phyloP scores from a whole-genome alignment of 352 stramenopile genomes.

The Phytopythium vexans region DNA sequence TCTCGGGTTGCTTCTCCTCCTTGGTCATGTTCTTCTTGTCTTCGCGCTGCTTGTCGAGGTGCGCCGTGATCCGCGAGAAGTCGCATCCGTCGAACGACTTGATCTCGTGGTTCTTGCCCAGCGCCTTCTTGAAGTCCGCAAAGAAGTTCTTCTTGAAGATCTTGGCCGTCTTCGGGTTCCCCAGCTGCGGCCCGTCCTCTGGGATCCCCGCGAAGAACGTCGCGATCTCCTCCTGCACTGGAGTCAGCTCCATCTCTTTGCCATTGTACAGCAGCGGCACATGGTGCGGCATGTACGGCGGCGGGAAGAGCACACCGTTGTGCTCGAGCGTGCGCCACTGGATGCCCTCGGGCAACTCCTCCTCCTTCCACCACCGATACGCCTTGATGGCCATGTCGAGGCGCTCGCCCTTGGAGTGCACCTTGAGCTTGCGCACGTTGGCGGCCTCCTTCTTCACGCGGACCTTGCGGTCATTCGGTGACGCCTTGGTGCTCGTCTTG shows the following conservation, averaged over 20 bases:
- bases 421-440: constrained; percentile 88
- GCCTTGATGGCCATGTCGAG: constrained; percentile 97
- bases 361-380: constrained; percentile 99
- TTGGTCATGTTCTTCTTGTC: constrained; percentile 97
- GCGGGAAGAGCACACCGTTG: constrained; percentile 97
- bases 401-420: constrained; percentile 91
- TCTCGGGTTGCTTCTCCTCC: constrained; percentile 88
- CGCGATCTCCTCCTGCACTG: constrained; percentile 93
- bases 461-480: constrained; percentile 27
- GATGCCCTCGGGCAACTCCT: constrained; percentile 91
- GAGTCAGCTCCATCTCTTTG: constrained; percentile 92
- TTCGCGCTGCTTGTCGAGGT: constrained; percentile 92
- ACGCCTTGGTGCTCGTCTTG: constrained; percentile 43
- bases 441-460: constrained; percentile 43
- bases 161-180: constrained; percentile 94
- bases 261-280: constrained; percentile 95
- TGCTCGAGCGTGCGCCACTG: constrained; percentile 99
- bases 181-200: constrained; percentile 96
- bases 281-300: constrained; percentile 94
- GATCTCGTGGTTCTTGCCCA: constrained; percentile 94
- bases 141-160: constrained; percentile 99
- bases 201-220: constrained; percentile 96
- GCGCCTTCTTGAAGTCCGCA: constrained; percentile 83
- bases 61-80: constrained; percentile 92
- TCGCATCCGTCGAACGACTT: constrained; percentile 97